Conservation (phyloP, 2,329 filamentous ascomycete species). For the Beauveria sp. region DNA sequence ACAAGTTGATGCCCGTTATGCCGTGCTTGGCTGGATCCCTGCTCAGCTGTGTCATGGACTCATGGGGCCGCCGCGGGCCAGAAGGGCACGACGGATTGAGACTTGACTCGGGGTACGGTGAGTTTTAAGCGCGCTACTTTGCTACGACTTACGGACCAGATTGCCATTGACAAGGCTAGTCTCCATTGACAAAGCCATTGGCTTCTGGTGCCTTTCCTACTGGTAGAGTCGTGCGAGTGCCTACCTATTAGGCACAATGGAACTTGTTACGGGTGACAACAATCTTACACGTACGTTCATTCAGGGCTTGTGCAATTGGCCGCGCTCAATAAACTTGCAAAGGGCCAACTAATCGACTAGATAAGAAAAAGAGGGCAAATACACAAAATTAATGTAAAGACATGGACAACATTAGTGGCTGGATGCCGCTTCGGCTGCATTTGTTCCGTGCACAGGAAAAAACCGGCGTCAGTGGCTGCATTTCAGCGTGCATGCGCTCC, state of each 20-base stretch:
- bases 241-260: no score
- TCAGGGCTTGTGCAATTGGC: not conserved
- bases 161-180: not conserved
- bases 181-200: not conserved
- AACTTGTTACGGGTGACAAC: no score
- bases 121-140: not conserved
- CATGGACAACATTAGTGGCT: not conserved
- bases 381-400: not conserved
- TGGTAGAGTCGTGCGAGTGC: no score
- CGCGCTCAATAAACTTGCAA: not conserved
- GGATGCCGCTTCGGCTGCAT: not conserved
- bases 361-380: not conserved
- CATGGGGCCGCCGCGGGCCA: not conserved
- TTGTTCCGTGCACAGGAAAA: not conserved
- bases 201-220: no score
- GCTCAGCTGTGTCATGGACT: slow-evolving; percentile 5
- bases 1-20: no score
- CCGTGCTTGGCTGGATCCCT: not conserved
- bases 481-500: slow-evolving; percentile 5
- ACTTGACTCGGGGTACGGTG: slow-evolving; percentile 1
- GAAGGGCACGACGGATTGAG: not conserved
- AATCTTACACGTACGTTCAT: not conserved
- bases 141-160: not conserved
- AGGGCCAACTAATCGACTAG: not conserved
- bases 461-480: not conserved